Conservation (phyloP, 2,329 filamentous ascomycete species). For the Pseudocercospora pini-densiflorae region DNA sequence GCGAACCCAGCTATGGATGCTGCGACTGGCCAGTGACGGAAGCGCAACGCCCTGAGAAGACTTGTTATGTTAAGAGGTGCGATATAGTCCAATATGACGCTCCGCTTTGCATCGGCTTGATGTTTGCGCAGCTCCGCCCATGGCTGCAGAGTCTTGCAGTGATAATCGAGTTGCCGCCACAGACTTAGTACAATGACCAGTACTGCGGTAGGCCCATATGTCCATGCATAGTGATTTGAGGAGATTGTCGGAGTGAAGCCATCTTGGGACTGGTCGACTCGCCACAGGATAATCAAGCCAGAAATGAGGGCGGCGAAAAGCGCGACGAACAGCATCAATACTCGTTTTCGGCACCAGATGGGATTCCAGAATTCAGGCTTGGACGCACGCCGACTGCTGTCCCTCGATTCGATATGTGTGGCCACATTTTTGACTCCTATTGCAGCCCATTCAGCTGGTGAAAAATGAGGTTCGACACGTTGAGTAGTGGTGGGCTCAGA, state of each 20-base stretch:
- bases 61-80: slow-evolving; percentile 5
- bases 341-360: too few species aligned
- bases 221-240: slow-evolving; percentile 16
- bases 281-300: slow-evolving; percentile 10
- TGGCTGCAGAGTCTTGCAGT: slow-evolving; percentile 17
- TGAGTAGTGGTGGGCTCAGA: too few species aligned
- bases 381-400: too few species aligned
- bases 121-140: slow-evolving; percentile 8
- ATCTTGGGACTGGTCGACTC: slow-evolving; percentile 4
- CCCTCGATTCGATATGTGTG: too few species aligned
- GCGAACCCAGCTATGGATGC: too few species aligned
- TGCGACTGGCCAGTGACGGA: too few species aligned
- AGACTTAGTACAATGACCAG: slow-evolving; percentile 13
- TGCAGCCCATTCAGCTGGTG: too few species aligned
- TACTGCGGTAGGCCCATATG: slow-evolving; percentile 17
- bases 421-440: too few species aligned
- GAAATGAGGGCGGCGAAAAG: background rate
- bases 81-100: slow-evolving; percentile 13
- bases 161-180: slow-evolving; percentile 16
- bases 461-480: too few species aligned
- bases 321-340: background rate
- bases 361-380: too few species aligned
- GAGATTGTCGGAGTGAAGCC: slow-evolving; percentile 8
- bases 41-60: background rate
- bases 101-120: background rate